A percentile compares a stretch with the other conserved stretches of the same genome.
These are phyloP conservation scores for Nicotiana paniculata DNA, from an alignment of 257 asterid species.

Conservation along the genomic window DNA sequence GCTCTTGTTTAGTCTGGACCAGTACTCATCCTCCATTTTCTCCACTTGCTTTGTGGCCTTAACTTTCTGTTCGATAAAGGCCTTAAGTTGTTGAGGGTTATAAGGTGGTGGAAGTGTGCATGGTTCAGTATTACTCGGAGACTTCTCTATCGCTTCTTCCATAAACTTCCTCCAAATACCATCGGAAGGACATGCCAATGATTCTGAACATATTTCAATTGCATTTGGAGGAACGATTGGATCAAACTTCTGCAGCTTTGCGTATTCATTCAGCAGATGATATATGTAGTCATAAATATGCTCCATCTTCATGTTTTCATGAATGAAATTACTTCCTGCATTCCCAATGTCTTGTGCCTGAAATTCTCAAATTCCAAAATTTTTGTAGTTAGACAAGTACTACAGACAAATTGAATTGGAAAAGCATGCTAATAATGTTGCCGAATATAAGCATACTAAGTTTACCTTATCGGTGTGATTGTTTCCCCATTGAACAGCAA, in stretches of 20 bases:
- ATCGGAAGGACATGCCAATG: slow-evolving; percentile 1
- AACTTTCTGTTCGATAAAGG: background rate
- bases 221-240: slow-evolving; percentile 14
- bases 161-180: slow-evolving; percentile 6
- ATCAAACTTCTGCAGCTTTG: slow-evolving; percentile 5
- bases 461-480: background rate
- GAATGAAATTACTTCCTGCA: background rate
- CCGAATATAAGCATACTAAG: too few species aligned
- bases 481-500: slow-evolving; percentile 13
- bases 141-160: background rate
- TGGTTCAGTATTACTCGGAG: background rate
- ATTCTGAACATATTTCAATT: slow-evolving; percentile 2
- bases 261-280: slow-evolving; percentile 7
- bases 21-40: slow-evolving; percentile 1
- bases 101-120: slow-evolving; percentile 13
- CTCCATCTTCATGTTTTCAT: slow-evolving; percentile 12
- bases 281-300: background rate
- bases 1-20: background rate
- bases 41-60: slow-evolving; percentile 4
- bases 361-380: background rate
- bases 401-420: background rate
- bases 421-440: background rate
- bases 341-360: slow-evolving; percentile 9
- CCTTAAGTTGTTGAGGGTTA: background rate
- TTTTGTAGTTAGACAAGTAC: background rate